Base-by-base conservation (phyloP, 306 rosid species). In the Dryas octopetala region DNA sequence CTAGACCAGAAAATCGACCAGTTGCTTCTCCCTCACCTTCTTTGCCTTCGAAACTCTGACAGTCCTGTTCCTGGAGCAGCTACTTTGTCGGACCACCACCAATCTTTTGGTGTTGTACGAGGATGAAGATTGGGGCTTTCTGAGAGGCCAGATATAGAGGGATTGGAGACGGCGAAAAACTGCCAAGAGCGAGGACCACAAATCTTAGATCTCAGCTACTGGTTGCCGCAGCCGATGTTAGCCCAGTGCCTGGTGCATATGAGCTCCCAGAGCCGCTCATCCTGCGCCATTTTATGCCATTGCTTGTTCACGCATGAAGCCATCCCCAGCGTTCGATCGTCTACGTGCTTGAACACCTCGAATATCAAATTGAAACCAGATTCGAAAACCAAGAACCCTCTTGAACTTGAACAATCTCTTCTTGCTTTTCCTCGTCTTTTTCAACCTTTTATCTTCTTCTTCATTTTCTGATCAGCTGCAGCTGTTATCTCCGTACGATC, bases 261-360 rank as follows among this genome's bases (percentile, higher is more conserved):
- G 85, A 96, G 87, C 88, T 96, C 99, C 99, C 99, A 96, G 1
- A 96, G 98, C 71, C 99, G 87, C 91, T 96, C 99, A 55, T 96
- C 99, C 66, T 86, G 87, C 5, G 93, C 91, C 9, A 98, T 90
- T 63, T 87, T 89, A 75, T 89, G 88, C 99, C 99, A 96, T 82
- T 92, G 98, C 75, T 89, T 89, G 93, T 83, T 92, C 64, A 96
- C 99, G 41, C 98, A 90, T 3, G 81, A 87, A 26, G 97, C 91
- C 90, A 81, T 74, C 0, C 89, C 98, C 46, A 96, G 79, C 4
- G 97, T 76, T 81, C 70, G 81, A 3, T 91, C 97, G 23, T 96
- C 97, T 66, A 87, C 98, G 82, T 90, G 97, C 75, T 92, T 95
- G 16, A 95, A 54, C 82, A 95, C 98, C 90, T 95, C 99, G 67